Conservation (phyloP, 305 asterid genomes). For the Fraxinus ornus region DNA sequence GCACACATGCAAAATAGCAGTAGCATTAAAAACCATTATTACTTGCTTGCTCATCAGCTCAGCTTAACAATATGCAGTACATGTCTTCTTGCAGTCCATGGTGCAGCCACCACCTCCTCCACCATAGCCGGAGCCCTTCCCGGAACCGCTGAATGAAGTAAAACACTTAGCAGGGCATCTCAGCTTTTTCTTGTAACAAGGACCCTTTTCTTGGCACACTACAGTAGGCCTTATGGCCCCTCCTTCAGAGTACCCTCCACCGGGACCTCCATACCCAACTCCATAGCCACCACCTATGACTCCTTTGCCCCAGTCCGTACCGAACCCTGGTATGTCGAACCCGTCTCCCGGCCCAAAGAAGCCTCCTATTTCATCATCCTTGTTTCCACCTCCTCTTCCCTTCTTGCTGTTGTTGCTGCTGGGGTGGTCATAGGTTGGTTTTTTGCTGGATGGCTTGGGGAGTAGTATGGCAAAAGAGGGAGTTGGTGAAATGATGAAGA, state of each 20-base stretch:
- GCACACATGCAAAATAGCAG: neutral
- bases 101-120: slow-evolving; percentile 93
- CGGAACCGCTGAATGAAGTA: slow-evolving; percentile 59
- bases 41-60: neutral
- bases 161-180: slow-evolving; percentile 83
- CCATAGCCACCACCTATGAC: slow-evolving; percentile 63
- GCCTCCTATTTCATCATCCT: slow-evolving; percentile 37
- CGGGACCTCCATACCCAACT: slow-evolving; percentile 69
- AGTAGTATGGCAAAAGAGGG: slow-evolving; percentile 32
- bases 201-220: slow-evolving; percentile 63
- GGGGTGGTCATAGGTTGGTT: neutral
- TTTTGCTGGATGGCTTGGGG: neutral
- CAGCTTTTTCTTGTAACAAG: slow-evolving; percentile 69
- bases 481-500: slow-evolving; percentile 32
- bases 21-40: neutral
- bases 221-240: slow-evolving; percentile 44
- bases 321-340: slow-evolving; percentile 65
- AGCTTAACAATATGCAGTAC: slow-evolving; percentile 65
- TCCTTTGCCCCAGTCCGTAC: slow-evolving; percentile 19
- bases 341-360: slow-evolving; percentile 55
- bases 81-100: slow-evolving; percentile 71
- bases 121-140: slow-evolving; percentile 78
- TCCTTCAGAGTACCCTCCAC: slow-evolving; percentile 53
- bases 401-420: neutral
- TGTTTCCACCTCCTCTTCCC: neutral